These are phyloP conservation scores for Leptographium galeiforme DNA, from an alignment of 2,329 filamentous ascomycete genomes.

Conservation along the genomic window DNA sequence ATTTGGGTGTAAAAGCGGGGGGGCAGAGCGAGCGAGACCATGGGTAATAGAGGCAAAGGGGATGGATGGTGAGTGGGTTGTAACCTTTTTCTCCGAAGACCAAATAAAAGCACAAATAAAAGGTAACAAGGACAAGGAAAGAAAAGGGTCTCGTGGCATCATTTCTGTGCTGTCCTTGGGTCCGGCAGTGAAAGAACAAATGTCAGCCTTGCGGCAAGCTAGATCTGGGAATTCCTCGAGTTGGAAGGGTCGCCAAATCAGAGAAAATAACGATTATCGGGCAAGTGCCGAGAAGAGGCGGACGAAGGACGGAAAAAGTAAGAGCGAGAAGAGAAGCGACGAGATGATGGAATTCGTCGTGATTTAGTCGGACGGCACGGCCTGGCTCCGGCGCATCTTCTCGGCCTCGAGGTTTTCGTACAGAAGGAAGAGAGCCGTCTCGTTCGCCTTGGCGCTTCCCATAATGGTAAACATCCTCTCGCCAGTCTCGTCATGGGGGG, in stretches of 20 bases:
- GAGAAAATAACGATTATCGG: constrained; percentile 21
- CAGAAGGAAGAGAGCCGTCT: constrained; percentile 86
- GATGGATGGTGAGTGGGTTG: not conserved
- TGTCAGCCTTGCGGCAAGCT: constrained; percentile 48
- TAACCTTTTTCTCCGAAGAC: not conserved
- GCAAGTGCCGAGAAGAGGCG: constrained; percentile 10
- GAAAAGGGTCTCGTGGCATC: constrained; percentile 21
- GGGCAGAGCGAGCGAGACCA: not conserved
- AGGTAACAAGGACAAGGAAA: constrained; percentile 7
- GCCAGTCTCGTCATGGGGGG: constrained; percentile 90
- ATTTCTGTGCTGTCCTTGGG: constrained; percentile 27
- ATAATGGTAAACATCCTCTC: constrained; percentile 99
- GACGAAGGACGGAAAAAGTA: not conserved
- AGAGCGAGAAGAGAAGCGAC: not conserved
- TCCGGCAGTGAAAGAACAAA: constrained; percentile 27
- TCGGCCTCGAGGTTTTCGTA: constrained; percentile 99
- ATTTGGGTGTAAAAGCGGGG: constrained; percentile 1
- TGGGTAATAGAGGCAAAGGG: not conserved
- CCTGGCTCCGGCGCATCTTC: constrained; percentile 93
- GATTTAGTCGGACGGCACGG: constrained; percentile 37
- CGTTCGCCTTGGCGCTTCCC: constrained; percentile 84
- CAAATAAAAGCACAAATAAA: constrained; percentile 1
- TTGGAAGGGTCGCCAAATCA: constrained; percentile 33
- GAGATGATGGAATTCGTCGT: constrained; percentile 6
- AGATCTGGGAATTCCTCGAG: constrained; percentile 41